Base-by-base conservation (phyloP, 2,329 filamentous ascomycete genomes). In the Xylaria hypoxylon region DNA sequence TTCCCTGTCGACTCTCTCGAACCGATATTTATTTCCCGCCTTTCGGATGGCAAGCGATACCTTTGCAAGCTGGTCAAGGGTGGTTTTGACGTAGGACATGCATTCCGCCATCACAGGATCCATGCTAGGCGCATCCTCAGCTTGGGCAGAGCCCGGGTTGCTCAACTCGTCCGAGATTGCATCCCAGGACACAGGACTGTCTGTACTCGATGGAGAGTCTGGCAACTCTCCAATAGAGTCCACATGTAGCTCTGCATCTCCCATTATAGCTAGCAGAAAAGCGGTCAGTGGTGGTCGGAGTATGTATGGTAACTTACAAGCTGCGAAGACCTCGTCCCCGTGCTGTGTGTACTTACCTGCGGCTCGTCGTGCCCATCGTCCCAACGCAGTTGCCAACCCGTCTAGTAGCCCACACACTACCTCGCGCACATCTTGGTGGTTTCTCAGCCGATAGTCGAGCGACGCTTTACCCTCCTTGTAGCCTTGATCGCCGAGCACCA, bases 401-500 rank as follows among this genome's bases (percentile, higher is more conserved):
- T 24, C 55, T 15, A 58, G 42, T 22, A 58, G 55, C 17, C 38
- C 26, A 33, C 55, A 58, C 24, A 58, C 55, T 24, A 47, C 15
- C 28, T 58, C 55, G 26, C 55, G 40, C 40, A 58, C 28, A 47
- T 58, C 55, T 24, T 58, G 26, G 40, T 58, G 40, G 26, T 58
- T 58, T 47, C 55, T 58, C n/a, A 58, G 55, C 42, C 42, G 24
- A 47, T 58, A 58, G 26, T 47, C 55, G 3, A 58, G 55, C 22
- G 55, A 58, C 10, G 24, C 38, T 45, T 47, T 45, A n/a, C 42
- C 42, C 28, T 47, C 3, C 40, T 58, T 22, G 26, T 24, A 10
- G 55, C 55, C 19, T 58, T 58, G 55, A 47, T 47, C 10, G 40
- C 40, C 2, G 40, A 45, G 26, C 55, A 47, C 55, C 55, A 58